A percentile compares a stretch with the other conserved stretches of the same genome.
Evolutionary conservation across 768 basidiomycete species (phyloP).

Genomic region (Multifurca ochricompacta): DNA sequence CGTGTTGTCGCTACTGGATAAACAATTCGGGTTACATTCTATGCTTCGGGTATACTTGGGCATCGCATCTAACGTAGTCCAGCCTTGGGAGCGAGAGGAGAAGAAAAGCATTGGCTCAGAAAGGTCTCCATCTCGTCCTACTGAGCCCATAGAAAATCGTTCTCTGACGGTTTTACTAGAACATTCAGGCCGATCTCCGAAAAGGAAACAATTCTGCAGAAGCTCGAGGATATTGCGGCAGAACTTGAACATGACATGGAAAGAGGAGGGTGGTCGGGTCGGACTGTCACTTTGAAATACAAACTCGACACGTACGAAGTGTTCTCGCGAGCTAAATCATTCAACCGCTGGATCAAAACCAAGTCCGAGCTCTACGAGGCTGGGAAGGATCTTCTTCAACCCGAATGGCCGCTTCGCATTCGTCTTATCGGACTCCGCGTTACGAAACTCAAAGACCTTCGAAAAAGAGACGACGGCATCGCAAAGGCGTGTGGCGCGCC

Average conservation of each 20-base stretch:
- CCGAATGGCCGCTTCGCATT: constrained; percentile 72
- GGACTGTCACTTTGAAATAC: constrained; percentile 86
- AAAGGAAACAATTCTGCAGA: constrained; percentile 58
- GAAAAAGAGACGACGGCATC: constrained; percentile 46
- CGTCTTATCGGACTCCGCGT: constrained; percentile 84
- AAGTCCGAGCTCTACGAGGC: constrained; percentile 74
- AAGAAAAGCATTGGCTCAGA: constrained; percentile 91
- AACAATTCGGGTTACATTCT: constrained; percentile 71
- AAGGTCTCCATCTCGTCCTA: constrained; percentile 38
- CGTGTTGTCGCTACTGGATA: constrained; percentile 74
- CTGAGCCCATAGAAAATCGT: not conserved
- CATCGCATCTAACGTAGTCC: constrained; percentile 75
- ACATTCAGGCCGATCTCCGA: constrained; percentile 69
- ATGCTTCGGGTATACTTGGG: constrained; percentile 80
- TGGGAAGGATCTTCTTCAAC: constrained; percentile 73
- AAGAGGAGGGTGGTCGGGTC: constrained; percentile 73
- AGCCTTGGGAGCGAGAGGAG: constrained; percentile 69
- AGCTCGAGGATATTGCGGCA: constrained; percentile 72
- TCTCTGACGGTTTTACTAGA: constrained; percentile 31
- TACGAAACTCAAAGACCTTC: constrained; percentile 82
- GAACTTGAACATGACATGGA: constrained; percentile 79
- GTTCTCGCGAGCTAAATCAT: constrained; percentile 78
- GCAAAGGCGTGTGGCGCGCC: constrained; percentile 48
- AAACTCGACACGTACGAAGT: constrained; percentile 89
- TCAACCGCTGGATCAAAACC: constrained; percentile 62